A percentile compares a stretch with the other conserved stretches of the same genome.
Evolutionary conservation across 345 rosid species (phyloP).

Genomic region (Sisymbrium irio): DNA sequence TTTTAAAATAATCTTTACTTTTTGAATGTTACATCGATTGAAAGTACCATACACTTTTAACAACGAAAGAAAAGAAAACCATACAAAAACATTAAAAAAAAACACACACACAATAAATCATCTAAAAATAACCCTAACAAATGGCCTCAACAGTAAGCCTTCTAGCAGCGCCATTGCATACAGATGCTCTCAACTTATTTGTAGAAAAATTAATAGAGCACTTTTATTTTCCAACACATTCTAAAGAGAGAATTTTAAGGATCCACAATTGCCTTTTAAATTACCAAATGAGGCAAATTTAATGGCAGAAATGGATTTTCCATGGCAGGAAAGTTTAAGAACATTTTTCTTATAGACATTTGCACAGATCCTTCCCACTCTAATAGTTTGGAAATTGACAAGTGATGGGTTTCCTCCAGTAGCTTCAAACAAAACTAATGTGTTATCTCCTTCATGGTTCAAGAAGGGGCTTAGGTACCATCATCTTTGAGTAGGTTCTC

Average conservation of each 20-base stretch:
- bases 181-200: constrained; percentile 34
- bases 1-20: too few species aligned
- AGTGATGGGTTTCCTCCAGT: constrained; percentile 47
- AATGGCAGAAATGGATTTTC: constrained; percentile 30
- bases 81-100: too few species aligned
- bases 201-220: constrained; percentile 40
- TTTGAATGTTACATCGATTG: too few species aligned
- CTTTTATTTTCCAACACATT: constrained; percentile 49
- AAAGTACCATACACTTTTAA: too few species aligned
- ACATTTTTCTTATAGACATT: constrained; percentile 40
- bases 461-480: constrained; percentile 51
- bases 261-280: constrained; percentile 49
- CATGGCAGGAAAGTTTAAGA: constrained; percentile 49
- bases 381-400: constrained; percentile 37
- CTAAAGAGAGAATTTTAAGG: constrained; percentile 21
- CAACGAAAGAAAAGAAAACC: too few species aligned
- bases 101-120: background rate
- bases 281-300: constrained; percentile 49
- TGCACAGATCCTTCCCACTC: constrained; percentile 33
- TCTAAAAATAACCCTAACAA: constrained; percentile 30
- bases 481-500: constrained; percentile 57
- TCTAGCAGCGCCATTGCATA: constrained; percentile 28
- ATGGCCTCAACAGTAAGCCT: constrained; percentile 52
- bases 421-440: constrained; percentile 57
- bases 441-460: constrained; percentile 30